Evolutionary conservation across 2,329 filamentous ascomycete genomes (phyloP).

Genomic region (Fusarium circinatum): DNA sequence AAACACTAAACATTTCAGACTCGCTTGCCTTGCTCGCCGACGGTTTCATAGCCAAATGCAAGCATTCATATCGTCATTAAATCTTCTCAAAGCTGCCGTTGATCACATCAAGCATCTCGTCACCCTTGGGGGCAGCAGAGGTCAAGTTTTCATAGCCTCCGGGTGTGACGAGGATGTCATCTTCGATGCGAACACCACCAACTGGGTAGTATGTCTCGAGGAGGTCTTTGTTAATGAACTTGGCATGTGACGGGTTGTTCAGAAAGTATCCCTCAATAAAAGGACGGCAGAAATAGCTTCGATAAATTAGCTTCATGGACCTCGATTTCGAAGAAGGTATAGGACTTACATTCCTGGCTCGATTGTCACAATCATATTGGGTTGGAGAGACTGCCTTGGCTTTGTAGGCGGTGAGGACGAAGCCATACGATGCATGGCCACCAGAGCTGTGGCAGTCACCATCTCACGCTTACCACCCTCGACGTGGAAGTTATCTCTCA

Average conservation of each 20-base stretch:
- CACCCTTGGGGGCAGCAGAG: slow-evolving; percentile 75
- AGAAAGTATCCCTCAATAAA: slow-evolving; percentile 78
- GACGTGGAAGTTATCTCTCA: slow-evolving; percentile 43
- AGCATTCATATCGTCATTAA: slow-evolving; percentile 5
- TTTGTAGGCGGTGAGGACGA: slow-evolving; percentile 44
- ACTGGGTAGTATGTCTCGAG: slow-evolving; percentile 78
- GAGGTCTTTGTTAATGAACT: slow-evolving; percentile 72
- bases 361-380: slow-evolving; percentile 79
- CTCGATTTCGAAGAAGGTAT: not conserved
- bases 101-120: slow-evolving; percentile 74
- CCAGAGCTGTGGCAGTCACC: slow-evolving; percentile 51
- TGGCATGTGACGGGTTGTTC: slow-evolving; percentile 64
- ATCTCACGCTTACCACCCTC: slow-evolving; percentile 55
- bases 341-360: slow-evolving; percentile 75
- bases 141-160: slow-evolving; percentile 87
- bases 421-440: slow-evolving; percentile 41
- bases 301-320: not conserved
- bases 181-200: slow-evolving; percentile 92
- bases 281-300: slow-evolving; percentile 77
- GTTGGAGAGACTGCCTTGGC: slow-evolving; percentile 57
- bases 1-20: slow-evolving; percentile 1
- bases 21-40: not conserved
- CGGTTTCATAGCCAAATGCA: not conserved
- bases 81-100: slow-evolving; percentile 51
- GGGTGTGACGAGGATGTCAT: slow-evolving; percentile 84